Evolutionary conservation across 2,329 filamentous ascomycete species (phyloP), one percentile per base, ranked within the genome.

Genomic region (Calonectria pteridis): DNA sequence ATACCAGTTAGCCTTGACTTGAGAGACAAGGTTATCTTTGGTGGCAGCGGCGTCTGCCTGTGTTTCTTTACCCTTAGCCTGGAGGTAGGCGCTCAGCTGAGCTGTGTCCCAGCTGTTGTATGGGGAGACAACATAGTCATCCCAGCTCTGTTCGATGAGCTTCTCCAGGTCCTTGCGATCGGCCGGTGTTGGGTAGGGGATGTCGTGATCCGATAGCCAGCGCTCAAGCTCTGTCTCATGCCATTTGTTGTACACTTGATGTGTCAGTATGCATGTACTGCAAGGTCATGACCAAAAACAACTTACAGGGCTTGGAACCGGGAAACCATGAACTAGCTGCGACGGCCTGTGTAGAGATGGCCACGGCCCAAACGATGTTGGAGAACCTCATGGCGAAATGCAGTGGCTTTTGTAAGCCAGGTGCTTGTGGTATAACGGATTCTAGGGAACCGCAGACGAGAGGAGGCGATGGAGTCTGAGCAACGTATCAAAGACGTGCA

Each of bases 221-320:
- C 96, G 92, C 88, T 99, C 96, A 35, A 99, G 92, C 89, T 99
- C 97, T 28, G 95, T 98, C 88, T 98, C 93, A 81, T 98, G 96
- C 97, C 97, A 99, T 85, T 97, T 98, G 87, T 98, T 98, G 89
- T 98, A 98, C 20, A 93, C 96, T 98, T 26, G 5, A 3, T 9
- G 20, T 11, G 5, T 14, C 26, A 31, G 68, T 20, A 46, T 46
- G 53, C n/a, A 13, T 5, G 6, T 5, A 28, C 10, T 14, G 7
- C 1, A 33, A 18, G 3, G 23, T 18, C 11, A 40, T 18, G n/a
- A 4, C 43, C 4, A 5, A 23, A 23, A 49, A 9, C 46, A 23
- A 77, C 94, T 81, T 90, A 98, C 96, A 93, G 82, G 95, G 89
- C 86, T 95, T 97, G 83, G 91, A 79, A n/a, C 84, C 84, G 20